Conservation (phyloP, 2,329 filamentous ascomycete species). For the Sarocladium strictum region DNA sequence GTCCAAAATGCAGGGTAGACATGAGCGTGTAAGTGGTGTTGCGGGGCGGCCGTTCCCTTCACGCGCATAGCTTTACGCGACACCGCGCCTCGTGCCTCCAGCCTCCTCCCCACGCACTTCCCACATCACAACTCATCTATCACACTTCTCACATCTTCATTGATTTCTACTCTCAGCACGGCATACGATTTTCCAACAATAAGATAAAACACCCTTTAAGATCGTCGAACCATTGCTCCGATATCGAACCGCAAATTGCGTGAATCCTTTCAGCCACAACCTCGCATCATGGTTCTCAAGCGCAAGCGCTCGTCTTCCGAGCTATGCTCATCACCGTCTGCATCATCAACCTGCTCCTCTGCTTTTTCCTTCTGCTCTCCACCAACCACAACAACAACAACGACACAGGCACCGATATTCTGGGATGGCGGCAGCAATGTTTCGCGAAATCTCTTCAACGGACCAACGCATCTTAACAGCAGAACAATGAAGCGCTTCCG, state of each 20-base stretch:
- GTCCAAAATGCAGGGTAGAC: too few relatives aligned
- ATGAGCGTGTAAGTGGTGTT: neutral
- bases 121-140: neutral
- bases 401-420: constrained; percentile 14
- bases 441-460: constrained; percentile 16
- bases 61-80: neutral
- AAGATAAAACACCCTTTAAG: too few relatives aligned
- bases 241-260: too few relatives aligned
- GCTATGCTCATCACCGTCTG: constrained; percentile 39
- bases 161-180: too few relatives aligned
- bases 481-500: constrained; percentile 58
- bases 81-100: neutral
- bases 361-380: constrained; percentile 35
- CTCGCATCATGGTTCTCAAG: constrained; percentile 51
- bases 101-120: neutral
- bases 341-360: constrained; percentile 28
- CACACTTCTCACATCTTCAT: neutral
- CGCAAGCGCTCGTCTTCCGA: constrained; percentile 59
- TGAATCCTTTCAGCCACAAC: too few relatives aligned
- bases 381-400: constrained; percentile 24
- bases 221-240: too few relatives aligned
- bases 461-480: constrained; percentile 40
- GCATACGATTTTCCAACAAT: too few relatives aligned
- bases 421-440: constrained; percentile 19
- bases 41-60: too few relatives aligned